Base-by-base conservation (phyloP, 1,284 basidiomycete genomes). In the Tilletia setariae region DNA sequence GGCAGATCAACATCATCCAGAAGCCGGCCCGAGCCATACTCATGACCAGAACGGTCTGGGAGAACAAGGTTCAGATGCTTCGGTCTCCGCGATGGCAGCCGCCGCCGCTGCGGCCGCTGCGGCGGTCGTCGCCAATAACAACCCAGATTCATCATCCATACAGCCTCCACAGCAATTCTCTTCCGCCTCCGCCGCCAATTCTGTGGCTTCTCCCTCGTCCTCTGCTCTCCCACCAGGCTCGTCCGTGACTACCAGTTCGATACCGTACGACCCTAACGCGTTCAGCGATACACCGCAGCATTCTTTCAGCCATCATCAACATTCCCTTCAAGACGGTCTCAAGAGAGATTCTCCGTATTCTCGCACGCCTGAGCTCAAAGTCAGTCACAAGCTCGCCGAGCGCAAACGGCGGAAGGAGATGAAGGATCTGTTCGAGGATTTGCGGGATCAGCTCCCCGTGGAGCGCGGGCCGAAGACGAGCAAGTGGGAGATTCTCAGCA, bases 391-490 rank as follows among this genome's bases (percentile, higher is more conserved):
- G 74, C 71, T 81, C 8, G 80, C 80, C 6, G 80, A 82, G 65
- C 70, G 80, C 28, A 82, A 82, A 69, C 64, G 80, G 28, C 67
- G 80, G 7, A 79, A 78, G 66, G 80, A 82, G 68, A 82, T 82
- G 80, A 82, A 82, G 71, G 79, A 81, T 65, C 71, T 82, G 21
- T 82, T 82, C 68, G 80, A 82, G 42, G 80, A 81, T 47, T 70
- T 82, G 25, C 69, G 79, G 28, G 78, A 80, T 62, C 76, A 73
- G 67, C 70, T 82, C 16, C 80, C 80, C 16, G 46, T 77, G 19
- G 79, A 81, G 64, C 73, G 75, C 30, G 76, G 79, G 0, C 76
- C 80, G 40, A 81, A 81, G 70, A 80, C 78, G 40, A 74, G 72
- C 70, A 82, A 82, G 69, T 79, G 80, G 73, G 80, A 82, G 66